Evolutionary conservation across 2,329 filamentous ascomycete genomes (phyloP).

Genomic region (Neodidymelliopsis sp.): DNA sequence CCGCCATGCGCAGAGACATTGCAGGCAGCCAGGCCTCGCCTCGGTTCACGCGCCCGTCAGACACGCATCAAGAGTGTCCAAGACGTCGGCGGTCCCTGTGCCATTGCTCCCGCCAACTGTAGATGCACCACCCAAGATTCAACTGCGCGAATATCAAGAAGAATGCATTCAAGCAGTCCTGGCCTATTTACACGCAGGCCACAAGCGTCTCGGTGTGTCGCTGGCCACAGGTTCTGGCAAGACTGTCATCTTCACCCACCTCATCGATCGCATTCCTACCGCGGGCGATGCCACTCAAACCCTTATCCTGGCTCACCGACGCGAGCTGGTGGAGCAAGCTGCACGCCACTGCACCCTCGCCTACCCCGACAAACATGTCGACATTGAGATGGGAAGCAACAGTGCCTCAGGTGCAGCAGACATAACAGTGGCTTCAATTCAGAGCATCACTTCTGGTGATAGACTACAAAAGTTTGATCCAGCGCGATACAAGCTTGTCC

Average conservation of each 20-base stretch:
- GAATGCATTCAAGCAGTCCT: conserved; percentile 89
- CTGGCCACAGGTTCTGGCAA: conserved; percentile 89
- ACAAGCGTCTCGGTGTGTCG: conserved; percentile 83
- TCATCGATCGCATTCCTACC: conserved; percentile 78
- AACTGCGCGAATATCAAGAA: conserved; percentile 83
- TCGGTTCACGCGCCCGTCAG: conserved; percentile 17
- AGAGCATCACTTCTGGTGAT: conserved; percentile 79
- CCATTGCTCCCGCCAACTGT: conserved; percentile 17
- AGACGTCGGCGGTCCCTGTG: conserved; percentile 1
- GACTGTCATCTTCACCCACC: conserved; percentile 95
- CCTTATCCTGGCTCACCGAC: conserved; percentile 88
- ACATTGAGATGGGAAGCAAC: conserved; percentile 87
- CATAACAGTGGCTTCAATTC: conserved; percentile 91
- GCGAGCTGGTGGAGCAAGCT: conserved; percentile 94
- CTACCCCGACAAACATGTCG: conserved; percentile 81
- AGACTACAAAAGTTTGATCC: conserved; percentile 86
- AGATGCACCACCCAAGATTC: conserved; percentile 51
- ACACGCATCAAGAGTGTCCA: conserved; percentile 26
- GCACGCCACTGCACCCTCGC: conserved; percentile 80
- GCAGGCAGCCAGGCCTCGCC: conserved; percentile 19
- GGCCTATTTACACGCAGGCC: conserved; percentile 70
- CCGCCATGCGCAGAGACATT: conserved; percentile 41
- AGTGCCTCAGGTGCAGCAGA: conserved; percentile 83
- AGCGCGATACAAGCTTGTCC: conserved; percentile 79
- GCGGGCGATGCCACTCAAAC: conserved; percentile 72